phyloP scores from a whole-genome alignment of 2,329 filamentous ascomycete species.

The Xylaria sp. region DNA sequence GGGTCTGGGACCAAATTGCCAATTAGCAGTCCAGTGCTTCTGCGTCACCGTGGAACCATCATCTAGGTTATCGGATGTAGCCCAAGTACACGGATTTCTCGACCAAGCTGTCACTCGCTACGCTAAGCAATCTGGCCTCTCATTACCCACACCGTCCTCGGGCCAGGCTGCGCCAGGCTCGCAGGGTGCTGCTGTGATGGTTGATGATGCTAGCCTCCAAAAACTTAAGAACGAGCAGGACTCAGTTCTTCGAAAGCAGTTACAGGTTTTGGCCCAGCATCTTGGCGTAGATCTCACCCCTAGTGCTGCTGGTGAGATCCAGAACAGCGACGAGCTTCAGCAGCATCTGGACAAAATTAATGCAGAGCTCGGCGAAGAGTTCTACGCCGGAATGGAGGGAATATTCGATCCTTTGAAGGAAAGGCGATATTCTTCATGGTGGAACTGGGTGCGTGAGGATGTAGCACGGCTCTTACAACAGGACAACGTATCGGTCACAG shows the following conservation, averaged over 20 bases:
- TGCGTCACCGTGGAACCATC: slow-evolving; percentile 93
- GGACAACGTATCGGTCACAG: slow-evolving; percentile 5
- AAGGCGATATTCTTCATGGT: slow-evolving; percentile 95
- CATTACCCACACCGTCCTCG: slow-evolving; percentile 78
- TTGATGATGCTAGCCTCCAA: slow-evolving; percentile 97
- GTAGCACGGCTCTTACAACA: slow-evolving; percentile 56
- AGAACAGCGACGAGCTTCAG: slow-evolving; percentile 85
- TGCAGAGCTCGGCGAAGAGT: slow-evolving; percentile 94
- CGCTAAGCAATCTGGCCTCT: slow-evolving; percentile 83
- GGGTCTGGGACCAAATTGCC: slow-evolving; percentile 85
- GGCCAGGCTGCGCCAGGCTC: slow-evolving; percentile 74
- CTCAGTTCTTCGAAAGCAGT: slow-evolving; percentile 95
- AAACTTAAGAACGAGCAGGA: slow-evolving; percentile 96
- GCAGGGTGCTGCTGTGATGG: slow-evolving; percentile 91
- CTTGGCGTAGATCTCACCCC: slow-evolving; percentile 91
- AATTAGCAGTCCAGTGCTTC: slow-evolving; percentile 88
- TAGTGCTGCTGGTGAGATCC: slow-evolving; percentile 91
- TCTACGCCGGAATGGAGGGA: slow-evolving; percentile 92
- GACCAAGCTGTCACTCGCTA: slow-evolving; percentile 92
- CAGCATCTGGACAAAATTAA: slow-evolving; percentile 94
- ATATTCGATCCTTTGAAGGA: slow-evolving; percentile 94
- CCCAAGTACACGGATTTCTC: slow-evolving; percentile 90
- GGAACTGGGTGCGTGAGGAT: slow-evolving; percentile 99
- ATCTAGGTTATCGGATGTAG: slow-evolving; percentile 86
- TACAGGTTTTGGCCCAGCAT: slow-evolving; percentile 94